A percentile compares a stretch with the other conserved stretches of the same genome.
These are phyloP conservation scores for Fusarium luffae DNA, from an alignment of 2,329 filamentous ascomycete species.

Conservation along the genomic window DNA sequence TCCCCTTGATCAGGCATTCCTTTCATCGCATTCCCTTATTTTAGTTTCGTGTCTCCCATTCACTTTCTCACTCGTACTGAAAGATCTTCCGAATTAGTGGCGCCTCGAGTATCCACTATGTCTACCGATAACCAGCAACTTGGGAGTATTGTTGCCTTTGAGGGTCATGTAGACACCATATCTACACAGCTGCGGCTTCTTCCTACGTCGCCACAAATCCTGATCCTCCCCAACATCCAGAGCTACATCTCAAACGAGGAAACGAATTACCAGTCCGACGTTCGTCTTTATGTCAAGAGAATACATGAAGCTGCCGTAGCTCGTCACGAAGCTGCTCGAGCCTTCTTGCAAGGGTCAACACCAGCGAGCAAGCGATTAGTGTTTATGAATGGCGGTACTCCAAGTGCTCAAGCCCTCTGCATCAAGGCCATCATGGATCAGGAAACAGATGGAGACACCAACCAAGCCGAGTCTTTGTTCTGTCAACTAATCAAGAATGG, in stretches of 20 bases:
- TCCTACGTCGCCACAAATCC: conserved; percentile 67
- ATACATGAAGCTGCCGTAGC: conserved; percentile 62
- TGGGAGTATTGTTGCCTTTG: conserved; percentile 69
- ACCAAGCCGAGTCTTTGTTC: conserved; percentile 64
- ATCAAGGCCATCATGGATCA: conserved; percentile 65
- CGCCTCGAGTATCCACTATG: conserved; percentile 41
- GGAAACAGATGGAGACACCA: conserved; percentile 60
- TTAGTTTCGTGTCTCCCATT: conserved; percentile 8
- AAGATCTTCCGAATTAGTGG: conserved; percentile 30
- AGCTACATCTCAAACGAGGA: conserved; percentile 55
- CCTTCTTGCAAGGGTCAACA: conserved; percentile 62
- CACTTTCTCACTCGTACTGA: neutral
- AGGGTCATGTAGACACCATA: conserved; percentile 65
- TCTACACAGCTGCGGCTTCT: conserved; percentile 70
- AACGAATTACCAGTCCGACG: conserved; percentile 46
- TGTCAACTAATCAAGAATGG: conserved; percentile 63
- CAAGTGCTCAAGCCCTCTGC: conserved; percentile 65
- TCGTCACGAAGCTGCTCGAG: conserved; percentile 60
- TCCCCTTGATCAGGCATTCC: conserved; percentile 24
- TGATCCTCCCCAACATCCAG: conserved; percentile 65
- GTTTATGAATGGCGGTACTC: conserved; percentile 69
- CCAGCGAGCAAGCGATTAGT: conserved; percentile 64
- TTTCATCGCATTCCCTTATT: conserved; percentile 21
- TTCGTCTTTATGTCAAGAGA: conserved; percentile 56
- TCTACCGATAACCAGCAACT: conserved; percentile 37